Percentiles rank a stretch among this genome's conserved stretches.
phyloP scores from a whole-genome alignment of 352 stramenopile genomes.

The Plasmopara viticola region DNA sequence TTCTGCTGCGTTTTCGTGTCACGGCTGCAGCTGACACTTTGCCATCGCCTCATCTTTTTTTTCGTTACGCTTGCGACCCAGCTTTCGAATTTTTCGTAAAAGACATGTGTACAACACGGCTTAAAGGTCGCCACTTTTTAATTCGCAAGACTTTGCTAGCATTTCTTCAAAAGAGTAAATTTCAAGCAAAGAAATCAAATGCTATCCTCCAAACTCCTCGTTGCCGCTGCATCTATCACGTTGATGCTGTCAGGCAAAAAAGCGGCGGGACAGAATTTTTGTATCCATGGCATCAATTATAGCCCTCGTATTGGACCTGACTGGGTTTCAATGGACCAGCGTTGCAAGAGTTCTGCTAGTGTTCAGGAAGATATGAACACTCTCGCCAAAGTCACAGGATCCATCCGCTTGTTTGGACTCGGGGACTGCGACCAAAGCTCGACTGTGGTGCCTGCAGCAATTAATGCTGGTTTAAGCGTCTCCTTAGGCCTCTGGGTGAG shows the following conservation, averaged over 20 bases:
- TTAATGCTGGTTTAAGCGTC: constrained; percentile 39
- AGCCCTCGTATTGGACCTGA: constrained; percentile 47
- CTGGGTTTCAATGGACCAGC: constrained; percentile 32
- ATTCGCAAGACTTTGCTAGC: constrained; percentile 10
- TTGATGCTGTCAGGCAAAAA: constrained; percentile 4
- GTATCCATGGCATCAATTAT: constrained; percentile 66
- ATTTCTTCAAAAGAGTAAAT: constrained; percentile 11
- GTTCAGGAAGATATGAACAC: constrained; percentile 42
- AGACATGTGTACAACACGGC: too few relatives aligned
- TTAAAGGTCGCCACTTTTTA: constrained; percentile 16
- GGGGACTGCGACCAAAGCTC: constrained; percentile 48
- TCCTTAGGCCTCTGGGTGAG: constrained; percentile 66
- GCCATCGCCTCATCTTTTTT: background rate
- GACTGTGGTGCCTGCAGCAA: constrained; percentile 37
- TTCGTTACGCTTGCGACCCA: background rate
- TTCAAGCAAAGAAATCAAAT: constrained; percentile 2
- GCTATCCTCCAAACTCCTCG: constrained; percentile 22
- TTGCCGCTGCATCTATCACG: constrained; percentile 4
- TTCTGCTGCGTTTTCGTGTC: too few relatives aligned
- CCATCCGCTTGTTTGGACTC: constrained; percentile 53
- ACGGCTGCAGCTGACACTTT: too few relatives aligned
- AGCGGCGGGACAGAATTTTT: constrained; percentile 19
- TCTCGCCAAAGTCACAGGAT: constrained; percentile 33
- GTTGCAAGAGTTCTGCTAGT: constrained; percentile 38
- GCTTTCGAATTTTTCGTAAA: too few relatives aligned